These are phyloP conservation scores for Trichoderma breve DNA, from an alignment of 2,329 filamentous ascomycete species.

Conservation along the genomic window DNA sequence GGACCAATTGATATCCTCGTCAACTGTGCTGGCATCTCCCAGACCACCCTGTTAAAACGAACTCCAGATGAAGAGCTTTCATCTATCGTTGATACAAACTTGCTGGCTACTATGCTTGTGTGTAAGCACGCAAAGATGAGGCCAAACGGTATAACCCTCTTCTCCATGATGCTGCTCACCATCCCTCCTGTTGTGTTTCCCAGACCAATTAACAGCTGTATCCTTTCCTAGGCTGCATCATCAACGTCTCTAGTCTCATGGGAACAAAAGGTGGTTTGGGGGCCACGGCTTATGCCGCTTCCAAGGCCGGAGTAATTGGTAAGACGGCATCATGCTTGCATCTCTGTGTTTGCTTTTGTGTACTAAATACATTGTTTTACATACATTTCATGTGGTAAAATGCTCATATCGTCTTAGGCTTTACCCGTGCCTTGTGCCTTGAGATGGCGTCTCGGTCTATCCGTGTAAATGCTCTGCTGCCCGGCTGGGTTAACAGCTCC, in stretches of 20 bases:
- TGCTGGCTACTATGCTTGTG: conserved; percentile 62
- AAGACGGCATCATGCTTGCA: conserved; percentile 27
- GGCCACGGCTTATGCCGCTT: conserved; percentile 71
- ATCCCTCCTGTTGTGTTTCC: background rate
- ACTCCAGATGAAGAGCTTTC: conserved; percentile 52
- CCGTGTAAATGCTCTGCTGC: conserved; percentile 76
- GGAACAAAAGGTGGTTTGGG: conserved; percentile 67
- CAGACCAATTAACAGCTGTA: background rate
- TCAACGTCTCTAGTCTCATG: conserved; percentile 78
- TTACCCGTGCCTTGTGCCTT: conserved; percentile 64
- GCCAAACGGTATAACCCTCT: conserved; percentile 30
- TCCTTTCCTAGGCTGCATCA: conserved; percentile 59
- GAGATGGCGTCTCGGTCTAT: conserved; percentile 62
- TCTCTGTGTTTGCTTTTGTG: conserved; percentile 18
- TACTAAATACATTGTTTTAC: conserved; percentile 19
- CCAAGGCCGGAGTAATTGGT: conserved; percentile 77
- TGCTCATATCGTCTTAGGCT: conserved; percentile 44
- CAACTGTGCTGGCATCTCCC: conserved; percentile 75
- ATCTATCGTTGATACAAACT: conserved; percentile 65
- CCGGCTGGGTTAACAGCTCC: conserved; percentile 77
- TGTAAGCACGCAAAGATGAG: conserved; percentile 49
- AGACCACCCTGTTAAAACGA: conserved; percentile 61
- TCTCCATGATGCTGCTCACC: background rate
- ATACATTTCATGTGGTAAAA: conserved; percentile 8
- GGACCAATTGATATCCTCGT: conserved; percentile 60